phyloP scores from a whole-genome alignment of 1,284 basidiomycete genomes.

The Sporisorium graminicola region DNA sequence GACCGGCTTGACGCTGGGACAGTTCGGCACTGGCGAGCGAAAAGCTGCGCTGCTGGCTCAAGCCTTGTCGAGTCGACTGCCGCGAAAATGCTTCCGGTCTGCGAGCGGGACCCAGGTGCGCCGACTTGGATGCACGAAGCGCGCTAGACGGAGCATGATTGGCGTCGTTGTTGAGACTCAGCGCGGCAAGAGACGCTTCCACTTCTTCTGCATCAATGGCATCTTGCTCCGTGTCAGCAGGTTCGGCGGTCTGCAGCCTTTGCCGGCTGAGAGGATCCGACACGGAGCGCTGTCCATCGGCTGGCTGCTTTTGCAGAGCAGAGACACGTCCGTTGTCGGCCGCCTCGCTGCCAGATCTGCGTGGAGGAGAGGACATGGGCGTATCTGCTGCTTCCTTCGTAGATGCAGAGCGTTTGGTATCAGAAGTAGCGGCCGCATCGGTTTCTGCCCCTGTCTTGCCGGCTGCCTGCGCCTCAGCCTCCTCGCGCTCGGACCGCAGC shows the following conservation, averaged over 20 bases:
- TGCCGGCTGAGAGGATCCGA: constrained; percentile 49
- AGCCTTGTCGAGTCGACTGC: constrained; percentile 21
- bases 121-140: constrained; percentile 24
- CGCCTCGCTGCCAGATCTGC: constrained; percentile 36
- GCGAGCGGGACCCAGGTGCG: constrained; percentile 36
- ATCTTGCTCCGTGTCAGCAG: constrained; percentile 29
- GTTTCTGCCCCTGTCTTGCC: constrained; percentile 11
- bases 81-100: constrained; percentile 25
- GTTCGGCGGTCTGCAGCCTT: constrained; percentile 33
- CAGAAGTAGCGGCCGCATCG: neutral
- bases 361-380: constrained; percentile 7
- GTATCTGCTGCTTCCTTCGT: neutral
- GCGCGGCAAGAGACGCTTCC: constrained; percentile 38
- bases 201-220: constrained; percentile 44
- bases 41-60: constrained; percentile 37
- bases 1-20: constrained; percentile 10
- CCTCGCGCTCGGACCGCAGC: constrained; percentile 70
- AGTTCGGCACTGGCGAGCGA: constrained; percentile 44
- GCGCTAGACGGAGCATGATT: neutral
- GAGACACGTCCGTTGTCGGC: constrained; percentile 30
- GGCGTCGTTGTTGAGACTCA: constrained; percentile 27
- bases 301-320: constrained; percentile 36
- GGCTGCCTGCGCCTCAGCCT: constrained; percentile 44
- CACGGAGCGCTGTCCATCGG: constrained; percentile 44
- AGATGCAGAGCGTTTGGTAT: neutral